phyloP scores from a whole-genome alignment of 2,329 filamentous ascomycete species.

The Trichoderma sp. region DNA sequence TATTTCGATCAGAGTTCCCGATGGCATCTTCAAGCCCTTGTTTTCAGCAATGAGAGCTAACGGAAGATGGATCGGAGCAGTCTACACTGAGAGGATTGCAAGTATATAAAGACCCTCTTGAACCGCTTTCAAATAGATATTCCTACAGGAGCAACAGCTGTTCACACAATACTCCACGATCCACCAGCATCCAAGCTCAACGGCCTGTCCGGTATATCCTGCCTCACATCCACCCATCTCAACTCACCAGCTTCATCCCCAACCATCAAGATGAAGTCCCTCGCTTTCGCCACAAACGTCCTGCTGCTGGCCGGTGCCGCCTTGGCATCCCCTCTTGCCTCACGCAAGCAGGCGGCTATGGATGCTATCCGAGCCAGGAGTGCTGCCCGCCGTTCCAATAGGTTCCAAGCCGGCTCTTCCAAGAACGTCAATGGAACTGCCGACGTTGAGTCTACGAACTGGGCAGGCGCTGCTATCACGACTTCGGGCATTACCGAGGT shows the following conservation, averaged over 20 bases:
- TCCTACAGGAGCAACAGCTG: background rate
- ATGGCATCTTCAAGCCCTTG: background rate
- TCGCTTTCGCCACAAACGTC: background rate
- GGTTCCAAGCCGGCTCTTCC: background rate
- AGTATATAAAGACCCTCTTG: constrained; percentile 15
- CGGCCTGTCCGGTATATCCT: background rate
- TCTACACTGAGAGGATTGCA: background rate
- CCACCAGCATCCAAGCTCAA: background rate
- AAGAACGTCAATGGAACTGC: background rate
- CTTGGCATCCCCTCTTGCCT: background rate
- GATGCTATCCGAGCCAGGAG: constrained; percentile 11
- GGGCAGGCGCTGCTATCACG: constrained; percentile 7
- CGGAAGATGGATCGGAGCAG: background rate
- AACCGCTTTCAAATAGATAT: background rate
- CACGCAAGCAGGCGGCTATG: constrained; percentile 17
- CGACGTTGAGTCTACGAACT: constrained; percentile 5
- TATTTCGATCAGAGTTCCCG: constrained; percentile 8
- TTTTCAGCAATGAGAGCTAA: background rate
- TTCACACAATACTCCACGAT: background rate
- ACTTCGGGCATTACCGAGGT: constrained; percentile 8
- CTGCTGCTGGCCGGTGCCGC: background rate
- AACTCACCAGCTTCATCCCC: background rate
- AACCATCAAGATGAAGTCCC: constrained; percentile 10
- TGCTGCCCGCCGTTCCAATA: constrained; percentile 3
- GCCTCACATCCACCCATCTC: background rate